These are phyloP conservation scores for Picea glauca DNA, from an alignment of 75 land plant genomes.

Conservation along the genomic window DNA sequence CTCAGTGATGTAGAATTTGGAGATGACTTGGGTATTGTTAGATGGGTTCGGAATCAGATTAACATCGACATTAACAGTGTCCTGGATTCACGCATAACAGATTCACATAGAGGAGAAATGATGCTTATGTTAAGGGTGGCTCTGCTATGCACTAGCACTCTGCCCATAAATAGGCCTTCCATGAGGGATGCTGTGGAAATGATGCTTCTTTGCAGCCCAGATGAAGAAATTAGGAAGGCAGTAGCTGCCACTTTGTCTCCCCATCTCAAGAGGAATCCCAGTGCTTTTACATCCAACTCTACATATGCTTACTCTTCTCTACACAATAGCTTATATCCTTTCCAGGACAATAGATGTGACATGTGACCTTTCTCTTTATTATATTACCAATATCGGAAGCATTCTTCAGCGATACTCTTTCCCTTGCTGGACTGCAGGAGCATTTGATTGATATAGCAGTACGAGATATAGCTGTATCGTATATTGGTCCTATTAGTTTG, in stretches of 20 bases:
- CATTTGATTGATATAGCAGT: too few species aligned
- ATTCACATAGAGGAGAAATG: background rate
- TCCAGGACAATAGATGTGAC: too few species aligned
- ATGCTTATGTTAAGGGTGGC: slow-evolving; percentile 8
- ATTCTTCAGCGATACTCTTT: too few species aligned
- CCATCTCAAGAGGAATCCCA: slow-evolving; percentile 8
- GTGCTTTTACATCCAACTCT: background rate
- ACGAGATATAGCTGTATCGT: too few species aligned
- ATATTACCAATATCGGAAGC: too few species aligned
- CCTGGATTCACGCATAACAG: slow-evolving; percentile 1
- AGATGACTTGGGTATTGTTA: slow-evolving; percentile 25
- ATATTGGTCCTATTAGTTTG: too few species aligned
- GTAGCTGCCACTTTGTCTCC: slow-evolving; percentile 8
- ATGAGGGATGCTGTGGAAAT: slow-evolving; percentile 25
- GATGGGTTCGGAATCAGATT: slow-evolving; percentile 25
- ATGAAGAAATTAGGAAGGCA: background rate
- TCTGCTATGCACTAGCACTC: slow-evolving; percentile 25
- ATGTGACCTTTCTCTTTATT: too few species aligned
- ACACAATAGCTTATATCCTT: too few species aligned
- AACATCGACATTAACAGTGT: background rate
- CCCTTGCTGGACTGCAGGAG: too few species aligned
- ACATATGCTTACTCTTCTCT: background rate
- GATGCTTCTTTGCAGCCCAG: slow-evolving; percentile 13
- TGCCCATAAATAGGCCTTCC: slow-evolving; percentile 20
- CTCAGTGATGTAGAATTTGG: slow-evolving; percentile 31